phyloP scores from a whole-genome alignment of 2,329 filamentous ascomycete species.

The Alternaria sp. region DNA sequence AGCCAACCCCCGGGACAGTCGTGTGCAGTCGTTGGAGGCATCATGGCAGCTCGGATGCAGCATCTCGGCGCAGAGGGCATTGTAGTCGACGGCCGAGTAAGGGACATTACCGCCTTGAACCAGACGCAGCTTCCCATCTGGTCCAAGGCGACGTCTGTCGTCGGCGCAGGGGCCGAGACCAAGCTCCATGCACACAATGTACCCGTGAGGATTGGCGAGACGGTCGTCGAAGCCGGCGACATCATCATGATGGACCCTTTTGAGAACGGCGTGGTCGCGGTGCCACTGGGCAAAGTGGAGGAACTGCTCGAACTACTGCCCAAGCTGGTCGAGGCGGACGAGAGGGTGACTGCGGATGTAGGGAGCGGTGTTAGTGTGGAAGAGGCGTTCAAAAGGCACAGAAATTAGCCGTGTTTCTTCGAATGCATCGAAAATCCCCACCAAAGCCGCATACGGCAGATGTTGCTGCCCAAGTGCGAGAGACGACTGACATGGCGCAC shows the following conservation, averaged over 20 bases:
- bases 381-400: constrained; percentile 71
- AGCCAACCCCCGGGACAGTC: constrained; percentile 70
- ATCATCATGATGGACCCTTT: constrained; percentile 73
- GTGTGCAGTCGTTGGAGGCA: constrained; percentile 78
- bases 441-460: background rate
- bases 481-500: constrained; percentile 31
- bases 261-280: constrained; percentile 72
- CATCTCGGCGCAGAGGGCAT: constrained; percentile 67
- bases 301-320: constrained; percentile 68
- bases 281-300: constrained; percentile 68
- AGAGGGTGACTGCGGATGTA: constrained; percentile 65
- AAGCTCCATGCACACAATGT: constrained; percentile 63
- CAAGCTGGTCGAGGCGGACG: constrained; percentile 54
- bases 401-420: constrained; percentile 26
- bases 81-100: constrained; percentile 72
- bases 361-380: constrained; percentile 67
- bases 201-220: constrained; percentile 50
- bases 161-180: constrained; percentile 65
- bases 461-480: background rate
- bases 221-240: constrained; percentile 61
- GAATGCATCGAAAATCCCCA: no score
- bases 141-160: constrained; percentile 64
- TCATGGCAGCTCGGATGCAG: constrained; percentile 76
- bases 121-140: constrained; percentile 67
- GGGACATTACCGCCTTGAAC: constrained; percentile 70